Conservation (phyloP, 1,139 yeast species). For the Kodamaea plutei region DNA sequence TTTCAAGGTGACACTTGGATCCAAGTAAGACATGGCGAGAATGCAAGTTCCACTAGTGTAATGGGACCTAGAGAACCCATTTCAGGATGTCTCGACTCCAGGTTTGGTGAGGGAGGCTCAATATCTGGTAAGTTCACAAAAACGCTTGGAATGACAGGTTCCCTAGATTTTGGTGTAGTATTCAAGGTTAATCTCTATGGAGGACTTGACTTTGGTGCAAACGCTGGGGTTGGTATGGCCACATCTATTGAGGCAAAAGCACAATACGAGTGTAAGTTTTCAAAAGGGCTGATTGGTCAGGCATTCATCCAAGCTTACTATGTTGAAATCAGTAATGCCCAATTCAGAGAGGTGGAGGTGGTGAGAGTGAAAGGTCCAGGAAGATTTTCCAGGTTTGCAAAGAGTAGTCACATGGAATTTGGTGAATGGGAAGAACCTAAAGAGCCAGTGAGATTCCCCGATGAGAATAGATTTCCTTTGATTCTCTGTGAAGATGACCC, state of each 20-base stretch:
- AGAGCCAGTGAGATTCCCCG: constrained; percentile 7
- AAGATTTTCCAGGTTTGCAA: not conserved
- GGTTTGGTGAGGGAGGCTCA: constrained; percentile 21
- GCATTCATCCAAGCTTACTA: constrained; percentile 17
- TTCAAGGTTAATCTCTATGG: constrained; percentile 4
- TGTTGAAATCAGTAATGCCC: constrained; percentile 12
- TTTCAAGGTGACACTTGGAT: constrained; percentile 13
- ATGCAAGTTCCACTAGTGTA: not conserved
- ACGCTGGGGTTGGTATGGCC: constrained; percentile 5
- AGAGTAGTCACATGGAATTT: constrained; percentile 2
- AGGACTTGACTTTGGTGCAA: constrained; percentile 6
- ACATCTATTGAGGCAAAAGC: constrained; percentile 10
- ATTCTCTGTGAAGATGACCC: constrained; percentile 18
- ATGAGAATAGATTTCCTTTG: constrained; percentile 13
- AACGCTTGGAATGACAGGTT: constrained; percentile 13
- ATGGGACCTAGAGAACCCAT: constrained; percentile 10
- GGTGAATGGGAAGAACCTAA: constrained; percentile 10
- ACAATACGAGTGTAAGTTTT: constrained; percentile 16
- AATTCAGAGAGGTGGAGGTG: constrained; percentile 9
- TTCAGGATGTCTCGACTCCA: constrained; percentile 18
- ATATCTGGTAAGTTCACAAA: constrained; percentile 14
- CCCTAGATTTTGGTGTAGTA: constrained; percentile 15
- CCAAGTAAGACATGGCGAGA: constrained; percentile 12
- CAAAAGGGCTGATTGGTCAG: constrained; percentile 19
- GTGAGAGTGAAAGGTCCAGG: constrained; percentile 7